Base-by-base conservation (phyloP, 192 early-diverging fungal species). In the Gonapodya prolifera region DNA sequence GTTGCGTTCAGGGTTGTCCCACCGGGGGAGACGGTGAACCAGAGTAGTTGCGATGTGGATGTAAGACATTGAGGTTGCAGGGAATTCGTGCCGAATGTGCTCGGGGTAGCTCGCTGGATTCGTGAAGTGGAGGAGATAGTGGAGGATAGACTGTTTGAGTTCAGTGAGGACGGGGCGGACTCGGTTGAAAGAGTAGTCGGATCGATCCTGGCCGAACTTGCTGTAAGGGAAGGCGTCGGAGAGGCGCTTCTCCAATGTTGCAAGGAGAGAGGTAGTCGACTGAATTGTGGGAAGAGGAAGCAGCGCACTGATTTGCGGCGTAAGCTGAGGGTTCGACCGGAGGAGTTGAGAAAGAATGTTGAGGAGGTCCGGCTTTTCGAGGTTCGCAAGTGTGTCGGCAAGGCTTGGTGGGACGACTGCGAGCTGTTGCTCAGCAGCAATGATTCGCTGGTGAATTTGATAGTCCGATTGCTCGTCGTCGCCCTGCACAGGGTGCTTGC, bases 141-240 rank as follows among this genome's bases (percentile, higher is more conserved):
- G 80, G 1, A 79, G 30, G 34, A 86, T 36, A 32, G 81, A 36
- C n/a, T 83, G 89, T 30, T 85, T 81, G 29, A 96, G 84, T 76
- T 97, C 94, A 1, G 86, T 82, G 30, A 98, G 81, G 2, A 85
- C 83, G 61, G 91, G 89, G 78, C 89, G 86, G 69, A 97, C 94
- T 76, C 97, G 87, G 81, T 92, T 91, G 83, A 90, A 97, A 1
- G 94, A 89, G 83, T 99, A 99, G 82, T 94, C 92, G 18, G 83
- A 83, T 2, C 83, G 69, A 82, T 96, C 95, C 32, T 86, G 83
- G 18, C 95, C 96, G 69, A 86, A 86, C 79, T 92, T 90, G 76
- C 87, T 92, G 86, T 97, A 99, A 0, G 96, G 96, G 82, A 95
- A 96, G 1, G 91, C 87, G 1, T 90, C 91, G 75, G 86, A 82